Evolutionary conservation across 78 protist genomes (phyloP), one percentile per base, ranked within the genome.

Genomic region (Dictyostelium capitatum): DNA sequence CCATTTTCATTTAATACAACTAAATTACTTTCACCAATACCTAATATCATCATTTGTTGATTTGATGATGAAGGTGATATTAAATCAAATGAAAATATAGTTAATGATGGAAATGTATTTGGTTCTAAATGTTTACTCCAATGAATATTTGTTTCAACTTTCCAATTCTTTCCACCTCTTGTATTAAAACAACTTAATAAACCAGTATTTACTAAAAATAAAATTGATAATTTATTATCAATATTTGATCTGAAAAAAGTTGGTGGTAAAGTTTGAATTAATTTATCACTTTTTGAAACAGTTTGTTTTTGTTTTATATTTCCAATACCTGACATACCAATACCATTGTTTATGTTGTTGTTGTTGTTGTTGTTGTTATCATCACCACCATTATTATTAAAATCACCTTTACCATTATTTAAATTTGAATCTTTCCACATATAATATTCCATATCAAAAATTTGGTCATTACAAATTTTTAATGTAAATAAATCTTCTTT

Each of bases 151-250:
- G 90, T 91, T 15, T 80, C 90, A 8, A 51, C 20, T 47, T 74
- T 48, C 95, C 95, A 91, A 50, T 54, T 81, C 10, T 32, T 12
- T 12, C 14, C 15, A 37, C 95, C 95, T n/a, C 30, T 59, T 14
- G 57, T 14, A 9, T 23, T 12, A 17, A 83, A 53, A 82, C 90
- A 69, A 12, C 74, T 74, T 20, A 82, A 56, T 11, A 47, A 72
- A 14, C 95, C 95, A 11, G 57, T 74, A 32, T 47, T 80, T 1
- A 91, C 90, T 12, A 91, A 48, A 80, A 79, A 73, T 23, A 91
- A 56, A 0, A 56, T 43, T 23, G 83, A 82, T 10, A 72, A 17
- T 43, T 28, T 28, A n/a, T 23, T 54, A 15, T 47, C 75, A 17
- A 3, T 46, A 6, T 51, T 15, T n/a, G 28, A n/a, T 51, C 62